phyloP scores from a whole-genome alignment of 2,329 filamentous ascomycete genomes.

The Aspergillus persii region DNA sequence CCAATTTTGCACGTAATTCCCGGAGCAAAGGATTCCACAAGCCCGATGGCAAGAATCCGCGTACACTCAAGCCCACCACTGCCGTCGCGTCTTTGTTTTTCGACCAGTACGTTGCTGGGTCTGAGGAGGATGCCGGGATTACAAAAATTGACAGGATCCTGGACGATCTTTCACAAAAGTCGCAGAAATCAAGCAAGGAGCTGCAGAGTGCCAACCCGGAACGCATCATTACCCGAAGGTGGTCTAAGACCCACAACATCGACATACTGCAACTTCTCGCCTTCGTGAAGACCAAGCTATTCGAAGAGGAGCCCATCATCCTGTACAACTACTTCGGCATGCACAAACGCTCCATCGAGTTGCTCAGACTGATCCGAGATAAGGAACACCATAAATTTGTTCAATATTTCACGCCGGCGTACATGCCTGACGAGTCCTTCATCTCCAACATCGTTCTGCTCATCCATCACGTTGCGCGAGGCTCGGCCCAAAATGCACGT shows the following conservation, averaged over 20 bases:
- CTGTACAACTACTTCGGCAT: conserved; percentile 32
- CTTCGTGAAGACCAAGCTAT: conserved; percentile 23
- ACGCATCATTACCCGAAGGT: conserved; percentile 12
- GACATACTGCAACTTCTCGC: conserved; percentile 24
- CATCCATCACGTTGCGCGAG: conserved; percentile 23
- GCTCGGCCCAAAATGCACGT: conserved; percentile 16
- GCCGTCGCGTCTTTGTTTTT: conserved; percentile 23
- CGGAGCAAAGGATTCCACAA: conserved; percentile 16
- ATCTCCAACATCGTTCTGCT: conserved; percentile 26
- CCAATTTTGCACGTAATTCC: conserved; percentile 28
- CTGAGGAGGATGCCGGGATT: conserved; percentile 12
- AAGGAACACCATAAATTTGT: conserved; percentile 30
- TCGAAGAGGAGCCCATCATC: conserved; percentile 27
- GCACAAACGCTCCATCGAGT: conserved; percentile 27
- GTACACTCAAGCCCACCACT: conserved; percentile 25
- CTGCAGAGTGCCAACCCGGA: conserved; percentile 6
- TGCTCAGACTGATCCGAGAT: conserved; percentile 23
- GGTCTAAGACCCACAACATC: conserved; percentile 21
- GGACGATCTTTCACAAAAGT: conserved; percentile 19
- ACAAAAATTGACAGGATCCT: conserved; percentile 15
- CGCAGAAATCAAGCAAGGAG: conserved; percentile 15
- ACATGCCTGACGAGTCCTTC: conserved; percentile 26
- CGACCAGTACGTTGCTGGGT: conserved; percentile 15
- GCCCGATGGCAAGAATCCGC: conserved; percentile 21
- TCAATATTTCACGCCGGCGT: conserved; percentile 25